Evolutionary conservation across 345 rosid species (phyloP).

Genomic region (Reutealis trisperma): DNA sequence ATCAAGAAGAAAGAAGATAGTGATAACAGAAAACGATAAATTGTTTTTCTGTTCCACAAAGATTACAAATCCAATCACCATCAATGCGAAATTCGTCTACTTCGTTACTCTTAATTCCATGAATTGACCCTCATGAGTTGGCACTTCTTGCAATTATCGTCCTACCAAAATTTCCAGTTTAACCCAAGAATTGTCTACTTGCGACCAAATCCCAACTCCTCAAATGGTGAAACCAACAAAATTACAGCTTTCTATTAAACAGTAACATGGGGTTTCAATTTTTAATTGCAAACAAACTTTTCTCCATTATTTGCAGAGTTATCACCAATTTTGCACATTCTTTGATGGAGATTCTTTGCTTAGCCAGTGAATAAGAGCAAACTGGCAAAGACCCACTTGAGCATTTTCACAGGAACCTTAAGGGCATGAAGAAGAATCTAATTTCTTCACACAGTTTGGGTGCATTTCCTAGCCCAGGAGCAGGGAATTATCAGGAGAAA

Average conservation of each 20-base stretch:
- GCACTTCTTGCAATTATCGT: not conserved
- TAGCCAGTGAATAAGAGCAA: not conserved
- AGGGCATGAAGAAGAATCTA: slow-evolving; percentile 25
- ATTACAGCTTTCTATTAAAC: not conserved
- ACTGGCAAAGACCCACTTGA: slow-evolving; percentile 19
- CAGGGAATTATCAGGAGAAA: slow-evolving; percentile 43
- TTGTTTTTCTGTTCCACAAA: not conserved
- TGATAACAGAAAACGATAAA: not conserved
- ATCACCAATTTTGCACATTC: not conserved
- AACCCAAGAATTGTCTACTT: not conserved
- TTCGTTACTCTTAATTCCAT: not conserved
- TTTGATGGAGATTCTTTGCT: not conserved
- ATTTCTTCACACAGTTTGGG: slow-evolving; percentile 27
- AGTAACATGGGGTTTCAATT: not conserved
- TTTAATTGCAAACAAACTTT: not conserved
- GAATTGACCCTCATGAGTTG: not conserved
- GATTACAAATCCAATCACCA: slow-evolving; percentile 1
- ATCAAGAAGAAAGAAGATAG: too few species aligned
- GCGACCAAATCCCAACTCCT: not conserved
- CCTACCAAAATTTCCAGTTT: not conserved
- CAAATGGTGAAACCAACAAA: not conserved
- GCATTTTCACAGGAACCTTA: not conserved
- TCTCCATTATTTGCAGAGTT: slow-evolving; percentile 1
- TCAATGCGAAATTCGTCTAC: slow-evolving; percentile 13
- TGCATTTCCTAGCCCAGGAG: slow-evolving; percentile 19